Percentiles rank a stretch among this genome's conserved stretches.
Evolutionary conservation across 495 filamentous ascomycete species (phyloP).

Genomic region (Astrothelium subdiscretum): DNA sequence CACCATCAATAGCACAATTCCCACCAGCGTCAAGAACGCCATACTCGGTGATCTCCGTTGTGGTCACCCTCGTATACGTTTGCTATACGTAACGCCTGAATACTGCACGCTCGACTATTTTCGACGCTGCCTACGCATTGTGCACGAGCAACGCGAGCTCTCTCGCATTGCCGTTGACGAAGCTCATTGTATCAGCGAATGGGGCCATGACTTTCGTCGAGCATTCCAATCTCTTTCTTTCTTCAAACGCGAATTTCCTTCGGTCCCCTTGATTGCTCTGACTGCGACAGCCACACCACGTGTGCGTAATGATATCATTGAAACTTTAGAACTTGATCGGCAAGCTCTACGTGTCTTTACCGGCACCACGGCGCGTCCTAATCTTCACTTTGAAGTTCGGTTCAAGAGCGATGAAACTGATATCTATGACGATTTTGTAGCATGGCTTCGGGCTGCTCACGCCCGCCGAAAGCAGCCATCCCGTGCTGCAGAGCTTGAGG

Average conservation of each 20-base stretch:
- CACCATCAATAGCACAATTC: conserved; percentile 75
- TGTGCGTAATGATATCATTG: conserved; percentile 70
- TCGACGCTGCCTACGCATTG: conserved; percentile 55
- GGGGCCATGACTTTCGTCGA: conserved; percentile 95
- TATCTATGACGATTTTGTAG: conserved; percentile 53
- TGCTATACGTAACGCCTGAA: conserved; percentile 92
- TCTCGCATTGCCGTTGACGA: conserved; percentile 84
- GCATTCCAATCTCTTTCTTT: conserved; percentile 80
- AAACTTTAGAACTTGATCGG: conserved; percentile 53
- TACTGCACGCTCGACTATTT: conserved; percentile 70
- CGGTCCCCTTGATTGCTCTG: conserved; percentile 78
- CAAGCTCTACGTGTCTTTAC: conserved; percentile 58
- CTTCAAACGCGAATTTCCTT: conserved; percentile 70
- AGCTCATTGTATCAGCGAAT: conserved; percentile 95
- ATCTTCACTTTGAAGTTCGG: conserved; percentile 87
- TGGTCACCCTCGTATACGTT: conserved; percentile 70
- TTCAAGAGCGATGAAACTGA: conserved; percentile 65
- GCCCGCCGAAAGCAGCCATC: conserved; percentile 42
- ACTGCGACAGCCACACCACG: conserved; percentile 79
- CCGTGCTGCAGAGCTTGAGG: conserved; percentile 39
- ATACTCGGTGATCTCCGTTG: conserved; percentile 73
- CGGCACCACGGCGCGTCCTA: conserved; percentile 68
- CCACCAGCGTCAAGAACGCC: conserved; percentile 45
- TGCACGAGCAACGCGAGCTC: conserved; percentile 74
- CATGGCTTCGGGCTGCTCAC: conserved; percentile 63